These are phyloP conservation scores for Tetrahymena borealis DNA, from an alignment of 73 alveolate species.

Conservation along the genomic window DNA sequence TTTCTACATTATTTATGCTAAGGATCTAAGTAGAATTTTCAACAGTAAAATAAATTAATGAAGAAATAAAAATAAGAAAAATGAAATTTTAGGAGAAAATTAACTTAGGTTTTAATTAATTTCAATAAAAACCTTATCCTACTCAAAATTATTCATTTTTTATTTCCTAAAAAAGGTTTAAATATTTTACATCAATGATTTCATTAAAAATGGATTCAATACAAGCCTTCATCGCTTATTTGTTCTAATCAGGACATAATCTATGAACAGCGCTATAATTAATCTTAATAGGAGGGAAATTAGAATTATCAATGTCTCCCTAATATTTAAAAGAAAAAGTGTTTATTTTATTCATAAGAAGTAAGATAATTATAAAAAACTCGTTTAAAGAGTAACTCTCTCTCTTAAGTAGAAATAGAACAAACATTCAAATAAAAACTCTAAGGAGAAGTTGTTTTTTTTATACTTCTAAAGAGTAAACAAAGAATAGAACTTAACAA, in stretches of 20 bases:
- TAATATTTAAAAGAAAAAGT: background rate
- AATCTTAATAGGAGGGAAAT: background rate
- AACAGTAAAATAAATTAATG: background rate
- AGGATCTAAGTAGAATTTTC: background rate
- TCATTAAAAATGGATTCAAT: background rate
- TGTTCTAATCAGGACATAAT: background rate
- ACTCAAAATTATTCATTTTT: background rate
- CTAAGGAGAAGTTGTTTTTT: background rate
- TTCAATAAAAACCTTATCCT: background rate
- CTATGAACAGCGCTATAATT: background rate
- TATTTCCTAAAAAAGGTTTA: background rate
- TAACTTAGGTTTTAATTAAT: background rate
- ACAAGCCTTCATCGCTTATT: background rate
- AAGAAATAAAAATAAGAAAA: background rate
- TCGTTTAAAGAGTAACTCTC: background rate
- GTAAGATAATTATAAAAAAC: background rate
- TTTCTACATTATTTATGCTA: conserved; percentile 48
- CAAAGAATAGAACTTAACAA: background rate
- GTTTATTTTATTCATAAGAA: too few relatives aligned
- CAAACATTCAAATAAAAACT: background rate
- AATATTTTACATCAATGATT: background rate
- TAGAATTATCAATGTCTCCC: background rate
- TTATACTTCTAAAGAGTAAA: background rate
- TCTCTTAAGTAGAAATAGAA: background rate
- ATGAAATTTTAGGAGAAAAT: background rate